phyloP scores from a whole-genome alignment of 208 protist species.

The Angomonas desouzai region DNA sequence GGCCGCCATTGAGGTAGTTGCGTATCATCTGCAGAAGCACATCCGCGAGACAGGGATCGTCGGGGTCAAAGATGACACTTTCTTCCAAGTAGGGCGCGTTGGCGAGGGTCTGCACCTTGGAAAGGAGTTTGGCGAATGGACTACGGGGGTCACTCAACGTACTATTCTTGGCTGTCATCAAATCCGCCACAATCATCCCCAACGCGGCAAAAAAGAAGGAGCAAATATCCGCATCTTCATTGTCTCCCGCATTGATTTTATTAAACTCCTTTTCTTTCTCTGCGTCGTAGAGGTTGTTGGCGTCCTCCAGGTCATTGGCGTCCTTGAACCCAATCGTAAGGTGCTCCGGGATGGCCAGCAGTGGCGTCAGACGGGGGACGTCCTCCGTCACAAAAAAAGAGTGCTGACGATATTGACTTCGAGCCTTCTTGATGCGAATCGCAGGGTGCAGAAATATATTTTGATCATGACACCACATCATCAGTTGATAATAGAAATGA shows the following conservation, averaged over 20 bases:
- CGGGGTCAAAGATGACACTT: slow-evolving; percentile 60
- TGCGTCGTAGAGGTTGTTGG: slow-evolving; percentile 48
- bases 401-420: slow-evolving; percentile 71
- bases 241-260: slow-evolving; percentile 47
- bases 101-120: slow-evolving; percentile 65
- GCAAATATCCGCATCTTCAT: slow-evolving; percentile 64
- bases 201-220: slow-evolving; percentile 85
- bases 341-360: slow-evolving; percentile 78
- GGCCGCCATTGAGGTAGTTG: slow-evolving; percentile 87
- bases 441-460: slow-evolving; percentile 74
- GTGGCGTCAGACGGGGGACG: slow-evolving; percentile 52
- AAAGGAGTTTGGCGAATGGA: slow-evolving; percentile 62
- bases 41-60: slow-evolving; percentile 71
- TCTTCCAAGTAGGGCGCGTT: slow-evolving; percentile 89
- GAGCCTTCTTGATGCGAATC: slow-evolving; percentile 32
- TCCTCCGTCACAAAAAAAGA: slow-evolving; percentile 54
- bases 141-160: slow-evolving; percentile 66
- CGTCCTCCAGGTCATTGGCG: slow-evolving; percentile 14
- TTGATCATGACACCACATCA: slow-evolving; percentile 88
- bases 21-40: slow-evolving; percentile 90
- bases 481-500: slow-evolving; percentile 71
- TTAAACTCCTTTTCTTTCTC: slow-evolving; percentile 71
- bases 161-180: slow-evolving; percentile 74
- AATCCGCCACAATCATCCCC: slow-evolving; percentile 83
- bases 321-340: slow-evolving; percentile 78